Evolutionary conservation across 352 stramenopile species (phyloP), one percentile per base, ranked within the genome.

Genomic region (Pythium dissimile): DNA sequence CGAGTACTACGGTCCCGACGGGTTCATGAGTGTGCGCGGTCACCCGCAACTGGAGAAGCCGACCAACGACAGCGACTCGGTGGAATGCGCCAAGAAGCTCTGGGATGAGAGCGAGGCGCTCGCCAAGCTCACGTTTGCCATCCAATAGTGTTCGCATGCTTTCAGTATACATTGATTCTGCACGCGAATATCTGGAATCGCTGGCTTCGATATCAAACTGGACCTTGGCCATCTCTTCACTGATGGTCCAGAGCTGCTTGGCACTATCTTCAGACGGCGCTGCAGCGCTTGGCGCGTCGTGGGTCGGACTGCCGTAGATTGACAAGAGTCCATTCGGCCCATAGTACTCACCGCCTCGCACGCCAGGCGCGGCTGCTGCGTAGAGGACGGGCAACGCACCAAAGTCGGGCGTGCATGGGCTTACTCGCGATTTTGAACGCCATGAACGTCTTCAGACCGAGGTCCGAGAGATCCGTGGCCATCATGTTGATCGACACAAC

Each of bases 371-470:
- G 1, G 75, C 81, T 6, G 73, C 73, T 12, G 71, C 73, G 31
- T 72, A 82, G 46, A 86, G 47, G 10, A 63, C 71, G 9, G 73
- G 54, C 26, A 81, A 26, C n/a, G 71, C 66, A 20, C 75, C 73
- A 47, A 78, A 78, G 11, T 72, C 69, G 16, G 66, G 56, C 34
- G 66, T 84, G 73, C 26, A 70, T 56, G 34, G 44, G 47, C 47
- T 54, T 54, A 20, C 47, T 54, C 26, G 47, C 47, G 47, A 46
- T 46, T 34, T 56, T 56, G 48, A 56, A 34, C 5, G 48, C 48
- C 23, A 56, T 35, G 34, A 27, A 56, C 1, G 51, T 59, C 51
- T 59, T 50, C 27, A 59, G 30, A 3, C 51, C 51, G 16, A 59
- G 39, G 28, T 59, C 51, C 8, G 51, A 56, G 16, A 46, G 51